Evolutionary conservation across 345 rosid species (phyloP).

Genomic region (Streptanthus diversifolius): DNA sequence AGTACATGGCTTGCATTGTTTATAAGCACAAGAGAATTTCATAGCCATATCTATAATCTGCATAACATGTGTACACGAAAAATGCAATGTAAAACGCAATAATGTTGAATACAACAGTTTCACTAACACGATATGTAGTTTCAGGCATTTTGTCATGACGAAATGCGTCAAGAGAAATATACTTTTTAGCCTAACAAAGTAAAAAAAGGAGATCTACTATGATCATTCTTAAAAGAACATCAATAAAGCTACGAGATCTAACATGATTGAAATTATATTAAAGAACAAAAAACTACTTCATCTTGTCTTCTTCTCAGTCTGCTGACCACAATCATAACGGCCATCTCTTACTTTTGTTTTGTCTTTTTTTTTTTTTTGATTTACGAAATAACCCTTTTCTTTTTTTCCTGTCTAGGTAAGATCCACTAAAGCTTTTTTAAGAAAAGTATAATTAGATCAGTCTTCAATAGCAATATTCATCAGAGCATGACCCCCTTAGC

Average conservation of each 20-base stretch:
- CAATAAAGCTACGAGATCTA: constrained; percentile 21
- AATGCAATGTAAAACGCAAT: background rate
- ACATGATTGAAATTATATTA: background rate
- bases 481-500: constrained; percentile 10
- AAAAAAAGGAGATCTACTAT: constrained; percentile 7
- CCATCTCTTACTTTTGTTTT: background rate
- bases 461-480: constrained; percentile 27
- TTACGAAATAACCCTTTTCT: constrained; percentile 8
- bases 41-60: constrained; percentile 95
- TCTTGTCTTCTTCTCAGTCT: constrained; percentile 24
- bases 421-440: constrained; percentile 28
- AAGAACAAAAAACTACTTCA: background rate
- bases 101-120: background rate
- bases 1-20: constrained; percentile 85
- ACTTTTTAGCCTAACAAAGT: background rate
- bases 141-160: background rate
- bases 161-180: background rate
- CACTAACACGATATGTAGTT: background rate
- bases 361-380: background rate
- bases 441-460: constrained; percentile 9
- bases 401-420: constrained; percentile 25
- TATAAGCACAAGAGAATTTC: constrained; percentile 76
- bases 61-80: constrained; percentile 1
- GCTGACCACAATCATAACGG: constrained; percentile 22
- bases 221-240: constrained; percentile 11